Evolutionary conservation across 1,284 basidiomycete genomes (phyloP), one percentile per base, ranked within the genome.

Genomic region (Cutaneotrichosporon dermatis): DNA sequence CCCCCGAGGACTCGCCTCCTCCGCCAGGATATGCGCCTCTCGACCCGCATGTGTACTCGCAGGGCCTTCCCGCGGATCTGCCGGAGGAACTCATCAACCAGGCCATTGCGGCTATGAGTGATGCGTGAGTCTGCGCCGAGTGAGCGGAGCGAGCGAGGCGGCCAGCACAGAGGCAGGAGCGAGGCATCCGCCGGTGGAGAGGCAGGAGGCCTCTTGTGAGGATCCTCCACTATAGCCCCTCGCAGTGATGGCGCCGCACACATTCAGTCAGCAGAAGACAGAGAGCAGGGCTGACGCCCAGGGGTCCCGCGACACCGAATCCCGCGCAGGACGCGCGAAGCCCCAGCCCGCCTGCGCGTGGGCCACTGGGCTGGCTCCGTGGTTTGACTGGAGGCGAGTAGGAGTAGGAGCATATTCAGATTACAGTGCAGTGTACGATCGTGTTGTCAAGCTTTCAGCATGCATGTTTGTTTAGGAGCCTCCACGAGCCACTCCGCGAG

Each of bases 21-120:
- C 78, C 78, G 1, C 78, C 78, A 0, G 75, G 73, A 1, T 79
- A 79, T 62, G 74, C 77, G 12, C 78, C 77, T 3, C 64, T 79
- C 36, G 77, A 79, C 63, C 77, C 76, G 4, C 70, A 77, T 60
- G 71, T 77, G 39, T 79, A 79, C 65, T 69, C 70, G 12, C 58
- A 70, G 35, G 78, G 77, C 16, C 66, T 79, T 3, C 78, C 78
- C 2, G 74, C 72, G 6, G 76, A 79, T 60, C 62, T 79, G 46
- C 78, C 78, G 7, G 76, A 77, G 44, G 76, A 79, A 36, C 65
- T 79, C 15, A 71, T 79, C 55, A 73, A 76, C 61, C 71, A 75
- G 62, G 77, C 77, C 6, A 76, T 79, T 48, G 77, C 74, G 49
- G 75, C 75, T 4, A 76, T 76, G 75, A 58, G 63, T 35, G 66